Base-by-base conservation (phyloP, 2,329 filamentous ascomycete species). In the Fusarium hostae region DNA sequence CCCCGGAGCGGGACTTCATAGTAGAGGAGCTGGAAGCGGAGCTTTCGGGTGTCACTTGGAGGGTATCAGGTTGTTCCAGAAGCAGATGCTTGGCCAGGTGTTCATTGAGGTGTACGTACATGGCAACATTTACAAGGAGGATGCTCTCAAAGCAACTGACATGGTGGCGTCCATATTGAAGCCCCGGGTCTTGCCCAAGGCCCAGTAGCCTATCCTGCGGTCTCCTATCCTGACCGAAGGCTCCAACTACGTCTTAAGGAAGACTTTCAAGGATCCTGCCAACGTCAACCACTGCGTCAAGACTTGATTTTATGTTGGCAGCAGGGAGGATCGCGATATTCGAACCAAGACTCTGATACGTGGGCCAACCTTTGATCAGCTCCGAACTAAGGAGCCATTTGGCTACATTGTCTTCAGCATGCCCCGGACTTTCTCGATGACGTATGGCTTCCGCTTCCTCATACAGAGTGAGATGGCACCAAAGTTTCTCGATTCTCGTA, bases 331-430 rank as follows among this genome's bases (percentile, higher is more conserved):
- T 77, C 87, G 90, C n/a, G 78, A 82, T 9, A 81, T 93, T 15
- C 89, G 94, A 24, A 93, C 95, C 18, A 94, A 93, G 80, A 87
- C 93, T 1, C 85, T 98, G 83, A 90, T 94, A 0, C 92, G 97
- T 63, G 96, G 99, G 82, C 95, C 95, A 6, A 92, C 92, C 12
- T 99, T 98, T 78, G 94, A 99, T 81, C 94, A 97, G 80, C 87
- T 99, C 11, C 90, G 96, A 51, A 98, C 95, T 45, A 98, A 98
- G 82, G 95, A 99, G 80, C 95, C 98, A 82, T 91, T 99, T 9
- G 96, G 96, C 16, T 99, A 99, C 76, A 93, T 99, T 57, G 95
- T 99, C 1, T 97, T 95, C 82, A 95, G 93, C 54, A 93, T 94
- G 28, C 86, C 90, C 12, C 86, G 91, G 39, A 87, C 88, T 58